Conservation (phyloP, 2,329 filamentous ascomycete genomes). For the Calonectria ilicicola region DNA sequence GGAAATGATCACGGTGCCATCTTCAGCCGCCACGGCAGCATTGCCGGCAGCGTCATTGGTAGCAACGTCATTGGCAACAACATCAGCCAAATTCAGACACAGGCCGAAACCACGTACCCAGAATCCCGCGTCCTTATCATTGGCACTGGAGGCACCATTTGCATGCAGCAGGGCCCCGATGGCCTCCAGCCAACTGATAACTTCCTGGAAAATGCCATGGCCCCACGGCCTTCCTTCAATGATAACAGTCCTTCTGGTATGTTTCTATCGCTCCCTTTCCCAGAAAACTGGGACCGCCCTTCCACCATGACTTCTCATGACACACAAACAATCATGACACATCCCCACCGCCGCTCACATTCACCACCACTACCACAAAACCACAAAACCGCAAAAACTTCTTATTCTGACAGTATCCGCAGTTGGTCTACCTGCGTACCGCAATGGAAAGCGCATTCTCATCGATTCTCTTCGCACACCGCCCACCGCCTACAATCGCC, state of each 20-base stretch:
- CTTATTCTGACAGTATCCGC: constrained; percentile 3
- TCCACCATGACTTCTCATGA: constrained; percentile 15
- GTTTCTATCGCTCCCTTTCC: constrained; percentile 3
- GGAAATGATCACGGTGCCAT: not conserved
- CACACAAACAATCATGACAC: constrained; percentile 14
- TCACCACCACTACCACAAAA: not conserved
- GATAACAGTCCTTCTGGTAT: constrained; percentile 61
- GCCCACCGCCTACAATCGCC: constrained; percentile 81
- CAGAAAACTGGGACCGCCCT: not conserved
- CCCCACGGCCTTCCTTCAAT: constrained; percentile 86
- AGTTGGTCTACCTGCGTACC: constrained; percentile 64
- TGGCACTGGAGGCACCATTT: constrained; percentile 91
- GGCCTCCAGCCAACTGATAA: constrained; percentile 84
- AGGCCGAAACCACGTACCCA: constrained; percentile 57
- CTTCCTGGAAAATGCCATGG: constrained; percentile 86
- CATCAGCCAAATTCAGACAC: constrained; percentile 22
- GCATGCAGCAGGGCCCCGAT: constrained; percentile 85
- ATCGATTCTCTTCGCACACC: constrained; percentile 84
- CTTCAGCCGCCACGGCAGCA: constrained; percentile 13
- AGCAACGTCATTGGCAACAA: constrained; percentile 23
- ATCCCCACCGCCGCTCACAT: not conserved
- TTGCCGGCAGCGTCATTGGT: not conserved
- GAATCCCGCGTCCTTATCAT: constrained; percentile 89
- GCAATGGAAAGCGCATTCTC: constrained; percentile 59
- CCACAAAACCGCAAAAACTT: not conserved